These are phyloP conservation scores for Fusarium virguliforme DNA, from an alignment of 2,329 filamentous ascomycete species.

Conservation along the genomic window DNA sequence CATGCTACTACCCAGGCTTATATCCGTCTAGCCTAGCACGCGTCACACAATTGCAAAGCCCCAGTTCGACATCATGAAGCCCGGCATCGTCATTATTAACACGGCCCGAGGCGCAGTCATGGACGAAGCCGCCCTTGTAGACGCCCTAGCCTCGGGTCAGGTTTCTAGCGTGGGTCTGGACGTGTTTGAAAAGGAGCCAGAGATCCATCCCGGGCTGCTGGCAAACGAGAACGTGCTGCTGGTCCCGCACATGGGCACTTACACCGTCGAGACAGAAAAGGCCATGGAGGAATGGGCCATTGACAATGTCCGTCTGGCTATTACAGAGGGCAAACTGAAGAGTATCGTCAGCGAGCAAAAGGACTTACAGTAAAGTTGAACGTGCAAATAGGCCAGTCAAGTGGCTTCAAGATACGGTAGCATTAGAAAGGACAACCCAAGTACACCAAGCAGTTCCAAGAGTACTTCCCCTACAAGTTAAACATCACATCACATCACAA, in stretches of 20 bases:
- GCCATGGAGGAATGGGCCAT: constrained; percentile 85
- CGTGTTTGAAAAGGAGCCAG: constrained; percentile 87
- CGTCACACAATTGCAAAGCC: constrained; percentile 80
- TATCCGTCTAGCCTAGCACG: constrained; percentile 68
- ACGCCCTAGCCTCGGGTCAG: constrained; percentile 78
- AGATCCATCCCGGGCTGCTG: constrained; percentile 80
- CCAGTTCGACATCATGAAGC: constrained; percentile 85
- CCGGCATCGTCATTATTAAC: constrained; percentile 83
- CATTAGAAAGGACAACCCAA: neutral
- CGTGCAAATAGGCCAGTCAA: neutral
- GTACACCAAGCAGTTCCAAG: neutral
- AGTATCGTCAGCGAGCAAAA: constrained; percentile 82
- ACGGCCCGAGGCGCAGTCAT: constrained; percentile 88
- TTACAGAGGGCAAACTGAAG: constrained; percentile 74
- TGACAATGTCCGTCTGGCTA: constrained; percentile 75
- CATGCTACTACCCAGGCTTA: neutral
- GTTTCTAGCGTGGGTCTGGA: constrained; percentile 83
- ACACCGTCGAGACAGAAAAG: constrained; percentile 76
- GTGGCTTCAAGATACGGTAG: neutral
- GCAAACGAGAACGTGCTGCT: constrained; percentile 81
- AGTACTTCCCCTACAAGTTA: neutral
- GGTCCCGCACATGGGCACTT: constrained; percentile 90
- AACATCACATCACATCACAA: constrained; percentile 12
- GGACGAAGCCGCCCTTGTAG: constrained; percentile 84
- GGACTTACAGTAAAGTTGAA: constrained; percentile 44